Conservation (phyloP, 305 asterid genomes). For the Euphrasia arctica region DNA sequence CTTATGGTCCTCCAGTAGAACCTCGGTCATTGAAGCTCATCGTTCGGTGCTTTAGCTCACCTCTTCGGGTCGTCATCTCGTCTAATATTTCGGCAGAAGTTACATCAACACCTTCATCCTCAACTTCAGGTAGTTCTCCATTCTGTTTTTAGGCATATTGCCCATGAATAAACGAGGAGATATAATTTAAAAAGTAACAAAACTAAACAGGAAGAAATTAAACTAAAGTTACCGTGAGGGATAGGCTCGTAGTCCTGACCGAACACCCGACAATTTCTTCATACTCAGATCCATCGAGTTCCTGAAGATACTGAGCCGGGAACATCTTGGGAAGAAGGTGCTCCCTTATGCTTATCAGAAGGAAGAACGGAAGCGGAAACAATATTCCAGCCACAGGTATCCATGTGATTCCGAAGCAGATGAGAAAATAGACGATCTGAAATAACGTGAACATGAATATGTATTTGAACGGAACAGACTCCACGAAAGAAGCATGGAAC, state of each 20-base stretch:
- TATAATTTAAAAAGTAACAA: not conserved
- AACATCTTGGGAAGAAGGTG: slow-evolving; percentile 76
- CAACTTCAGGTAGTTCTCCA: slow-evolving; percentile 33
- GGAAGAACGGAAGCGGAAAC: slow-evolving; percentile 85
- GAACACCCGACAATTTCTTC: slow-evolving; percentile 71
- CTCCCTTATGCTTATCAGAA: slow-evolving; percentile 67
- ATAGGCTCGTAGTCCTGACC: slow-evolving; percentile 35
- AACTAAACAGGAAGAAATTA: not conserved
- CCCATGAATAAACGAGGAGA: not conserved
- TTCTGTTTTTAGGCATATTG: no score
- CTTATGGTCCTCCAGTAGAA: slow-evolving; percentile 18
- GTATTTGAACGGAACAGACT: slow-evolving; percentile 81
- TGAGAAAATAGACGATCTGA: slow-evolving; percentile 59
- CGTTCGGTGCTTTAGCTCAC: slow-evolving; percentile 79
- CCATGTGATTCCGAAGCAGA: slow-evolving; percentile 94
- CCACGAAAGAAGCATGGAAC: slow-evolving; percentile 79
- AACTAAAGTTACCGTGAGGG: slow-evolving; percentile 37
- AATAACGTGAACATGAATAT: slow-evolving; percentile 65
- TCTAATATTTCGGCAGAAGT: slow-evolving; percentile 77
- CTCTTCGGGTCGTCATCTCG: slow-evolving; percentile 80
- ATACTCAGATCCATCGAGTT: slow-evolving; percentile 88
- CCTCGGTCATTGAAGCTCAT: slow-evolving; percentile 53
- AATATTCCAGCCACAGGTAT: slow-evolving; percentile 87
- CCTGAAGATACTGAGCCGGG: slow-evolving; percentile 56
- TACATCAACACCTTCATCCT: slow-evolving; percentile 37